Evolutionary conservation across 208 protist species (phyloP), one percentile per base, ranked within the genome.

Genomic region (Crithidia sp.): DNA sequence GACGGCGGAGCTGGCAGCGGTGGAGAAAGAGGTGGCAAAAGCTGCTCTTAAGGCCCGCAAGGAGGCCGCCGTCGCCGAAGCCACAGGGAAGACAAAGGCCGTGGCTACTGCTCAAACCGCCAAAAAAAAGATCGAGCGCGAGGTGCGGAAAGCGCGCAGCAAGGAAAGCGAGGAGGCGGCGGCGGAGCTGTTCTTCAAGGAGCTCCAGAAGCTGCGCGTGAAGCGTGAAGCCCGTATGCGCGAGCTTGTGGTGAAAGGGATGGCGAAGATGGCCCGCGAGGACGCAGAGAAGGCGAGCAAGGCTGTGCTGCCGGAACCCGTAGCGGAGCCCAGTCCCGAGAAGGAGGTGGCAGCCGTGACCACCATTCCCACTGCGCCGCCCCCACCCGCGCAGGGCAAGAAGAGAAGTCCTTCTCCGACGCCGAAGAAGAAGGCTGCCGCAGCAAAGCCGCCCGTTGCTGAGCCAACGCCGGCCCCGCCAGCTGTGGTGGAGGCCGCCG

Each of bases 1-100:
- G 5, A 36, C 9, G 10, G 76, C 62, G 50, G 67, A 83, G n/a
- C 52, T 72, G 40, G 59, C 49, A 19, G 65, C 62, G 47, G 43
- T 71, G 16, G 60, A 74, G 17, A 45, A 40, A 3, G 71, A 68
- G 17, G 47, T 43, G 49, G 66, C 44, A 14, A 36, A 39, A 4
- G 50, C 43, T 12, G 60, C 65, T 4, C 2, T 49, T 1, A 16
- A 41, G 6, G 40, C 62, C 5, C 45, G 50, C 17, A 58, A 71
- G 12, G 56, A 28, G 40, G 43, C 58, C 0, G 41, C 40, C 2
- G 43, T 44, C 3, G 36, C 50, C 7, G 43, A 36, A 14, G 28
- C 52, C 9, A 58, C 8, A 53, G 28, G 8, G 13, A 58, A 5
- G 55, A 8, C 39, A 43, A 14, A 2, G 7, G 50, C 55, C 8